Evolutionary conservation across 352 stramenopile species (phyloP), one percentile per base, ranked within the genome.

Genomic region (Phytophthora agathidicida): DNA sequence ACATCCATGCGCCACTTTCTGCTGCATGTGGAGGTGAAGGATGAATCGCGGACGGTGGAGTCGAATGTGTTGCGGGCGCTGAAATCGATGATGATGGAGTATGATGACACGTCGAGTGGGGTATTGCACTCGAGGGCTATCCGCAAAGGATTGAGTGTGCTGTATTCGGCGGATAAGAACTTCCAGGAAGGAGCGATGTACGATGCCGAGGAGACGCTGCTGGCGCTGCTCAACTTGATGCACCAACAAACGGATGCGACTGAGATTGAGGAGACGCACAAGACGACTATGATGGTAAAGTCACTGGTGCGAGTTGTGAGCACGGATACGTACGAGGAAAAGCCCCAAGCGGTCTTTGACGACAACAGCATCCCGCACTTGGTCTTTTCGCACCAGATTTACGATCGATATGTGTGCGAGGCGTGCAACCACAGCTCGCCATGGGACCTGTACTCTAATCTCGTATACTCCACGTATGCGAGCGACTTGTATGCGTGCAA

Each of bases 101-200:
- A 94, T 64, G 85, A 94, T 35, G 83, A 94, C 55, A 89, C 76
- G 6, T 89, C 83, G 2, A 93, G 83, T 51, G 85, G 83, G 22
- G 75, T 75, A 13, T 71, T 94, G 32, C 82, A 94, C 64, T 91
- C 85, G 31, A 71, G 84, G 14, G 80, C 68, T n/a, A 75, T 94
- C 30, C 83, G 85, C 6, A 92, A 94, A 37, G 82, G 85, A 14
- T 68, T 94, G n/a, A 94, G 85, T 58, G 77, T 94, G 11, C 42
- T 94, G n/a, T 94, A 91, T 58, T 64, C 73, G 17, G 83, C 83
- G 4, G 83, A 94, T 65, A 91, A 93, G 54, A 91, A 91, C 48
- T 94, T 94, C 41, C 77, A 91, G 51, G 83, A 92, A 71, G 86
- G 86, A 22, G 83, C 82, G n/a, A 94, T 94, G 86, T 92, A 92